These are phyloP conservation scores for Mangifera indica DNA, from an alignment of 345 rosid genomes.

Conservation along the genomic window DNA sequence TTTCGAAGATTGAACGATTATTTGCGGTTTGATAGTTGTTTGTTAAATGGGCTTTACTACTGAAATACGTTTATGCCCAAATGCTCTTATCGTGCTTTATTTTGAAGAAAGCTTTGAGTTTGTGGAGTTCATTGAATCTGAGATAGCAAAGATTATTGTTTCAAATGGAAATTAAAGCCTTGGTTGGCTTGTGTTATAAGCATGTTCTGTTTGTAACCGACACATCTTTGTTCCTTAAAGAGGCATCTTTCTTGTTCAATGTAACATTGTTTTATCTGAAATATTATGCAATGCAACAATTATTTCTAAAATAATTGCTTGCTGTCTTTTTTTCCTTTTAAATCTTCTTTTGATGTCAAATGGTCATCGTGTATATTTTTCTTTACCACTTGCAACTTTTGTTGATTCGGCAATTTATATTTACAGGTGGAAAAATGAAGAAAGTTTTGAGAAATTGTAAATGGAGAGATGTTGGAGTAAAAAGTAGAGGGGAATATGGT, in stretches of 20 bases:
- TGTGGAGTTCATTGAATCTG: neutral
- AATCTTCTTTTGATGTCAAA: neutral
- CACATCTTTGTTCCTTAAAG: neutral
- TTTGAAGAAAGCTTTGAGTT: neutral
- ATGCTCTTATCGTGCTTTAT: neutral
- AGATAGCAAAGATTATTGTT: neutral
- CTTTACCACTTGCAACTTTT: neutral
- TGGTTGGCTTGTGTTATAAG: neutral
- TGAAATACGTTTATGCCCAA: too few species aligned
- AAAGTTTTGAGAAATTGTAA: neutral
- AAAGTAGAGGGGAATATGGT: constrained; percentile 14
- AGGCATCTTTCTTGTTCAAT: neutral
- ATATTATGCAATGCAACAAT: neutral
- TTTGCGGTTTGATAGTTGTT: neutral
- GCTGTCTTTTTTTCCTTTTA: neutral
- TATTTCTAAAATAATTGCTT: neutral
- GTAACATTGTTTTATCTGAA: neutral
- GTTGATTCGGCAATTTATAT: neutral
- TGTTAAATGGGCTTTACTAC: too few species aligned
- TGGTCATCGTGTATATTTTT: neutral
- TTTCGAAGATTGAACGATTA: neutral
- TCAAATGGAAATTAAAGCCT: neutral
- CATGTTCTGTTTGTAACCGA: neutral
- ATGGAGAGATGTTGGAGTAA: constrained; percentile 1
- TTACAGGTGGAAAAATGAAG: constrained; percentile 26